Conservation (phyloP, 805 yeast genomes). For the Tetrapisispora namnaoensis region DNA sequence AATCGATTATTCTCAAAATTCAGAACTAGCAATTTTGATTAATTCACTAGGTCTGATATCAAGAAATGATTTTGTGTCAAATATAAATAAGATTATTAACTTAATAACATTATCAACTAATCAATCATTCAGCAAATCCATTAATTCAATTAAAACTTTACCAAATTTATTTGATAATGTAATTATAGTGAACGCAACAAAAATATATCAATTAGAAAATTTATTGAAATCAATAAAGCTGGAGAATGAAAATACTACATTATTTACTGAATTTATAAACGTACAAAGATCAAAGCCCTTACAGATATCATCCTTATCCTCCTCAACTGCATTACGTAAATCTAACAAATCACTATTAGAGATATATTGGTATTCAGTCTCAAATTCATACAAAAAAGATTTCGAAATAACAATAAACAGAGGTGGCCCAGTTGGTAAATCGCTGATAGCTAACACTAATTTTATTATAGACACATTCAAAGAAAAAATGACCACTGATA, state of each 20-base stretch:
- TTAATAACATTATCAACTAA: slow-evolving; percentile 11
- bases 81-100: slow-evolving; percentile 17
- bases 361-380: slow-evolving; percentile 20
- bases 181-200: slow-evolving; percentile 7
- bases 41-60: slow-evolving; percentile 17
- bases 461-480: slow-evolving; percentile 15
- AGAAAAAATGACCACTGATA: slow-evolving; percentile 11
- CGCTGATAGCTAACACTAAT: slow-evolving; percentile 15
- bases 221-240: slow-evolving; percentile 10
- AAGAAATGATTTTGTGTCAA: slow-evolving; percentile 14
- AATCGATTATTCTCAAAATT: neutral
- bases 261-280: slow-evolving; percentile 13
- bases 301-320: slow-evolving; percentile 2
- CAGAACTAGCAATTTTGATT: slow-evolving; percentile 6
- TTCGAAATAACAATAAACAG: slow-evolving; percentile 25
- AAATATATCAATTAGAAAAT: slow-evolving; percentile 11
- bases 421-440: slow-evolving; percentile 31
- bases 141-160: slow-evolving; percentile 24
- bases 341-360: slow-evolving; percentile 12
- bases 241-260: slow-evolving; percentile 7
- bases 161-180: slow-evolving; percentile 17
- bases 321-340: neutral
- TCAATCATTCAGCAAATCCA: slow-evolving; percentile 19
- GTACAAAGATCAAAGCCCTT: slow-evolving; percentile 8
- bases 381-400: slow-evolving; percentile 22